These are phyloP conservation scores for Lichtheimia hyalospora DNA, from an alignment of 371 early-diverging fungal genomes.

Conservation along the genomic window DNA sequence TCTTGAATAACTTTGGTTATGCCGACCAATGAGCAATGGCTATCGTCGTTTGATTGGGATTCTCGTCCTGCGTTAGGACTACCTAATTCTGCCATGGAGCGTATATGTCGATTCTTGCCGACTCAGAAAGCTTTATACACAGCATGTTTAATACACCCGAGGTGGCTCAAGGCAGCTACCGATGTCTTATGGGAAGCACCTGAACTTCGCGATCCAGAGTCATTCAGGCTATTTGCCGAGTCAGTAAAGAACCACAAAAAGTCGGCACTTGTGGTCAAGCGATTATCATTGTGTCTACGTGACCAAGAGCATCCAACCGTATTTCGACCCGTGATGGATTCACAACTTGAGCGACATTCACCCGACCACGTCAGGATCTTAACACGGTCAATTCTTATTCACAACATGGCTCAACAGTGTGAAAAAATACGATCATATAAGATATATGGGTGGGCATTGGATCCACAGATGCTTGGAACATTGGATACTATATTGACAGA, in stretches of 20 bases:
- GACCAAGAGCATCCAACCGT: constrained; percentile 16
- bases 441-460: constrained; percentile 41
- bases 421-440: constrained; percentile 29
- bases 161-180: constrained; percentile 34
- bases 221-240: constrained; percentile 19
- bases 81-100: constrained; percentile 24
- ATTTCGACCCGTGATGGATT: constrained; percentile 22
- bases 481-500: constrained; percentile 11
- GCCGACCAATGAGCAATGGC: neutral
- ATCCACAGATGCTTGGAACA: constrained; percentile 19
- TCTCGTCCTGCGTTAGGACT: constrained; percentile 10
- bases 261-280: constrained; percentile 26
- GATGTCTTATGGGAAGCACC: constrained; percentile 38
- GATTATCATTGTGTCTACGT: constrained; percentile 21
- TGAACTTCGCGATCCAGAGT: constrained; percentile 18
- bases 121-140: constrained; percentile 25
- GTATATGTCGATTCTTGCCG: constrained; percentile 30
- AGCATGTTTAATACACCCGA: constrained; percentile 26
- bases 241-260: constrained; percentile 11
- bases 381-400: constrained; percentile 15
- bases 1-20: no score
- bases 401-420: constrained; percentile 22
- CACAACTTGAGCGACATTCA: constrained; percentile 10
- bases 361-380: constrained; percentile 12
- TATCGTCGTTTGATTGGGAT: neutral